These are phyloP conservation scores for Silybum marianum DNA, from an alignment of 129 eudicot genomes.

Conservation along the genomic window DNA sequence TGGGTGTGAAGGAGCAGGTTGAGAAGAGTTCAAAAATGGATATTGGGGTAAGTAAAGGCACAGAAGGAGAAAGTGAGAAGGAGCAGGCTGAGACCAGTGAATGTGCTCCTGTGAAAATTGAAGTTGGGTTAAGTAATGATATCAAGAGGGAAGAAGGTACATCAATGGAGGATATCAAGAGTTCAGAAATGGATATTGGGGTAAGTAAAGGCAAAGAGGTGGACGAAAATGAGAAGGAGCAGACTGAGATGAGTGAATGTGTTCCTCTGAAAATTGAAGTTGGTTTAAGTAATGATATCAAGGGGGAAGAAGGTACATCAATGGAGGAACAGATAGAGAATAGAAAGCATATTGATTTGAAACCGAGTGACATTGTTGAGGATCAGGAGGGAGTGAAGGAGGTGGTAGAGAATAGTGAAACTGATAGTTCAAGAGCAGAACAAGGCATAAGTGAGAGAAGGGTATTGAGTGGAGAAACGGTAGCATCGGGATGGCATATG, in stretches of 20 bases:
- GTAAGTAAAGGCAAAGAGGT: not conserved
- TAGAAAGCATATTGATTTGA: not conserved
- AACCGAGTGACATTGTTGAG: not conserved
- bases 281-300: not conserved
- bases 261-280: not conserved
- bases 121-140: not conserved
- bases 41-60: not conserved
- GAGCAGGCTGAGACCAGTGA: not conserved
- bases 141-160: not conserved
- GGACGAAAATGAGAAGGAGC: not conserved
- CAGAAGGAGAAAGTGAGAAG: not conserved
- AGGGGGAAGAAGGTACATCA: constrained; percentile 1
- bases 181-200: not conserved
- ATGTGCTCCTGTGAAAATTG: not conserved
- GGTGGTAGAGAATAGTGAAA: constrained; percentile 12
- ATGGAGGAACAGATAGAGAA: not conserved
- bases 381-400: constrained; percentile 1
- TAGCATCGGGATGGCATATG: constrained; percentile 53
- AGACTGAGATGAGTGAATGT: not conserved
- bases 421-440: constrained; percentile 31
- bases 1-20: constrained; percentile 35
- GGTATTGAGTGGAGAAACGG: constrained; percentile 48
- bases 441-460: constrained; percentile 20
- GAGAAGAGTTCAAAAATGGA: not conserved
- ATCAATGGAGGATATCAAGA: not conserved